Evolutionary conservation across 1,139 yeast species (phyloP), one percentile per base, ranked within the genome.

Genomic region (Taiozyma sp.): DNA sequence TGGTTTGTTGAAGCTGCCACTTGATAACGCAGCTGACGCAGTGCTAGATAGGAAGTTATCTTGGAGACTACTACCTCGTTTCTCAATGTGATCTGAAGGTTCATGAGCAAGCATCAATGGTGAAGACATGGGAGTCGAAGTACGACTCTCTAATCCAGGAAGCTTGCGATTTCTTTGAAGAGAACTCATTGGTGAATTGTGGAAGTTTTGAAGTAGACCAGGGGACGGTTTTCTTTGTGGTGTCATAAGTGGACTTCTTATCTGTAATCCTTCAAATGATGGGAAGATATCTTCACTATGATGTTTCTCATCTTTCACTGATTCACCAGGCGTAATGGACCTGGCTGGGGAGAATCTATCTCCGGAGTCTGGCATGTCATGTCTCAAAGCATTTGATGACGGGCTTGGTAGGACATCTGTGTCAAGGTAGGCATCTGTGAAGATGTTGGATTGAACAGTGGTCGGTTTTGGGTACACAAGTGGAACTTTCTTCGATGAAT

Each of bases 201-300:
- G 74, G 32, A 50, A 56, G 7, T 49, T 54, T 3, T 77, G 76
- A 0, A 74, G 51, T 6, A 49, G 21, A 1, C 53, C 77, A 0
- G 87, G 86, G 0, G 85, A 80, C 32, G 76, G 62, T 51, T 75
- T 81, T 51, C 85, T 68, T 52, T 80, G 69, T 2, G 85, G 85
- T 2, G 84, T 76, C 13, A 59, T 30, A 4, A 58, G 42, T 1
- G 66, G 64, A 43, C 63, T 60, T 29, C 54, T 61, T 39, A 62
- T 50, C 11, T 52, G 56, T 26, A 60, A 48, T 6, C 59, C 62
- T 13, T 52, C 45, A 41, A 59, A 49, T 3, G 47, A 46, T 3
- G 54, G 53, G 21, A 60, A 51, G 0, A 54, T 47, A 28, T 21
- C 46, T 11, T 50, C 51, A 35, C 42, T 42, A 22, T 54, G 37